Evolutionary conservation across 345 rosid genomes (phyloP).

Genomic region (Hibiscus tridactylites): DNA sequence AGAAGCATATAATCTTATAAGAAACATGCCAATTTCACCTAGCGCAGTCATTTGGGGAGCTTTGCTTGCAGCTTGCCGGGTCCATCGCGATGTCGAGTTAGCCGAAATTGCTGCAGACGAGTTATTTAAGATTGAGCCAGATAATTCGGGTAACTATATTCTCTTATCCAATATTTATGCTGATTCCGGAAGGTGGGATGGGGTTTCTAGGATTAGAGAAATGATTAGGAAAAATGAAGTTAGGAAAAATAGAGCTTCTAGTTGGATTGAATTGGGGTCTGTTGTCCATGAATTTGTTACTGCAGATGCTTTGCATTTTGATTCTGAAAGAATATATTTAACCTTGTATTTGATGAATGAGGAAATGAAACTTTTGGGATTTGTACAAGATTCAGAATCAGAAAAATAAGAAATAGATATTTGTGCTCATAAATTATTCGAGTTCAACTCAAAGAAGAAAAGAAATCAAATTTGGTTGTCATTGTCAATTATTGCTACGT

Average conservation of each 20-base stretch:
- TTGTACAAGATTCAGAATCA: not conserved
- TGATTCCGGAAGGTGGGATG: slow-evolving; percentile 12
- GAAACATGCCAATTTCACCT: slow-evolving; percentile 16
- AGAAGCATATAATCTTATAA: slow-evolving; percentile 23
- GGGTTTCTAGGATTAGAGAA: slow-evolving; percentile 24
- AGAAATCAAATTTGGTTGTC: not conserved
- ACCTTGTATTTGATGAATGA: slow-evolving; percentile 15
- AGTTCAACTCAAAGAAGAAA: too few species aligned
- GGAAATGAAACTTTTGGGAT: slow-evolving; percentile 23
- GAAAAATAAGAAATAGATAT: not conserved
- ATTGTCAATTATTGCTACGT: not conserved
- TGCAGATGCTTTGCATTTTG: slow-evolving; percentile 31
- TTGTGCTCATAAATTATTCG: too few species aligned
- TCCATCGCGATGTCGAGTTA: slow-evolving; percentile 18
- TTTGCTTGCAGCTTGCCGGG: slow-evolving; percentile 11
- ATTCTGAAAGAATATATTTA: slow-evolving; percentile 20
- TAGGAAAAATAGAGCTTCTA: slow-evolving; percentile 29
- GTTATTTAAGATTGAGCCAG: slow-evolving; percentile 29
- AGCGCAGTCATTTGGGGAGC: slow-evolving; percentile 15
- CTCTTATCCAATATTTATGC: slow-evolving; percentile 28
- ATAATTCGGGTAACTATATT: slow-evolving; percentile 28
- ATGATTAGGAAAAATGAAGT: slow-evolving; percentile 22
- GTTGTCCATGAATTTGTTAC: slow-evolving; percentile 26
- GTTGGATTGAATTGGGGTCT: slow-evolving; percentile 28
- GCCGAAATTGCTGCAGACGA: slow-evolving; percentile 25